Percentiles rank a stretch among this genome's conserved stretches.
Evolutionary conservation across 2,329 filamentous ascomycete genomes (phyloP).

Genomic region (Xylaria sp.): DNA sequence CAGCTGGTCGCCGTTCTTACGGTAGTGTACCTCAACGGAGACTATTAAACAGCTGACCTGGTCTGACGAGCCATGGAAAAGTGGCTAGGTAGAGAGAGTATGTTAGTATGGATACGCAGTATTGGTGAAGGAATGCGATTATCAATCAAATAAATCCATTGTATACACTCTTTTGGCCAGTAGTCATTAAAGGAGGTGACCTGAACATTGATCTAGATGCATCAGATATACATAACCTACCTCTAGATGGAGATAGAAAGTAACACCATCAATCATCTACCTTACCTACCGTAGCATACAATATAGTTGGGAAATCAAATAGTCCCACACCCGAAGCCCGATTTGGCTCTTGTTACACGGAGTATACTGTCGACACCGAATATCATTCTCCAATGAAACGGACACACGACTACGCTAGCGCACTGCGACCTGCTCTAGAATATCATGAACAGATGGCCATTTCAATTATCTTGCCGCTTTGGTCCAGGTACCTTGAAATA

Average conservation of each 20-base stretch:
- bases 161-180: constrained; percentile 1
- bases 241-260: too few species aligned
- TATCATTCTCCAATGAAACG: constrained; percentile 18
- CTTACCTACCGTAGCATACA: background rate
- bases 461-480: constrained; percentile 6
- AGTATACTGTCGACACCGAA: background rate
- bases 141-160: background rate
- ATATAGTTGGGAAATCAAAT: constrained; percentile 25
- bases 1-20: constrained; percentile 16
- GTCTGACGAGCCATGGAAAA: constrained; percentile 15
- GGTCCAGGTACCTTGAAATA: constrained; percentile 11
- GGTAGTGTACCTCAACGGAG: too few species aligned
- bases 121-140: background rate
- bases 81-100: background rate
- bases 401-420: background rate
- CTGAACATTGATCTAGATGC: background rate
- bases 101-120: background rate
- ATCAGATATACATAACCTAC: background rate
- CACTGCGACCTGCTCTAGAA: constrained; percentile 12
- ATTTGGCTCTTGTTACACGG: constrained; percentile 17
- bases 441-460: constrained; percentile 17
- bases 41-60: constrained; percentile 31
- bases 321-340: constrained; percentile 12
- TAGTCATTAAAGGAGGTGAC: background rate
- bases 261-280: too few species aligned